Evolutionary conservation across 2,329 filamentous ascomycete genomes (phyloP), one percentile per base, ranked within the genome.

Genomic region (Cyclaneusma minus): DNA sequence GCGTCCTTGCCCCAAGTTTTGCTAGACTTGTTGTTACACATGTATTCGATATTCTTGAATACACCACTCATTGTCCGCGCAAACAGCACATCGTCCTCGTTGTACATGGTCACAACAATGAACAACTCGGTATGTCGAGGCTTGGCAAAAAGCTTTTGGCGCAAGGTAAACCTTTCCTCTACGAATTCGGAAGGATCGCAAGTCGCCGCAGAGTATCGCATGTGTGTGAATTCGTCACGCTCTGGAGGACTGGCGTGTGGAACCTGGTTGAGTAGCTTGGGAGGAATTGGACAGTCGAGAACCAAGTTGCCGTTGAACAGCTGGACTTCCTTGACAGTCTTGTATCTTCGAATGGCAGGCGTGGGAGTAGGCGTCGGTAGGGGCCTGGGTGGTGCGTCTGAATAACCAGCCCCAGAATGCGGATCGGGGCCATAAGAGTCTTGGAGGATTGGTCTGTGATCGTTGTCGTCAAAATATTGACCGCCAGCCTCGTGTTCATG

Each of bases 1-100:
- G 87, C 85, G 43, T 93, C 83, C 51, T 91, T 89, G 38, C 89
- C 89, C 89, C 89, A 98, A 1, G 87, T 95, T 56, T 93, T 92
- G 55, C 84, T 93, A 49, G 79, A 83, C 23, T 76, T 83, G 25
- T 87, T 71, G 33, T 80, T 83, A 54, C 89, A 94, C 81, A 98
- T 94, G 60, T 87, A 85, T 51, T 94, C 87, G 40, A 98, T 82
- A 51, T 98, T 98, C 59, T 98, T 95, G 62, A 95, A 87, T 4
- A 98, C 84, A 51, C 89, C 89, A 25, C 76, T 81, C 82, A 98
- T 82, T 4, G 89, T 95, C 21, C 89, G 74, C 13, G 89, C 84
- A 48, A 98, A 94, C 32, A 94, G 62, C 38, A 95, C 75, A 43
- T 98, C 89, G 50, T 98, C 87, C 47, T 98, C 89, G 47, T 98